phyloP scores from a whole-genome alignment of 2,329 filamentous ascomycete genomes.

The Microdochium bolleyi region DNA sequence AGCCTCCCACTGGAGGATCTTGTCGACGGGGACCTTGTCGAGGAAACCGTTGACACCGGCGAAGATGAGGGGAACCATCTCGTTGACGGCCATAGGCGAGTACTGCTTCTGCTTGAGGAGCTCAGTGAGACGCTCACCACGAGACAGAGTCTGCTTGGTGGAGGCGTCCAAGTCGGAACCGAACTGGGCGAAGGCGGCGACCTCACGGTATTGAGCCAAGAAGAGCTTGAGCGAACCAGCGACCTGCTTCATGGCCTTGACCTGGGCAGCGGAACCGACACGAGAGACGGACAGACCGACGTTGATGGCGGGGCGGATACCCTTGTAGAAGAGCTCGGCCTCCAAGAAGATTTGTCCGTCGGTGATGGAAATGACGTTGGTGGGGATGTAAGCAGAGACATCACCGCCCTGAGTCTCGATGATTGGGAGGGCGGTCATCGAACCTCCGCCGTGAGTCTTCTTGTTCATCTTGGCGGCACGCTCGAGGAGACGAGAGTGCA shows the following conservation, averaged over 20 bases:
- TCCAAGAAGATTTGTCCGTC: conserved; percentile 99
- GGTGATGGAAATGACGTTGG: conserved; percentile 99
- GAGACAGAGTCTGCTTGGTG: conserved; percentile 95
- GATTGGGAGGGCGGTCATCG: conserved; percentile 86
- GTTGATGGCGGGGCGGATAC: conserved; percentile 99
- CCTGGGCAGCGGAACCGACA: conserved; percentile 98
- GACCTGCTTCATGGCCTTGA: conserved; percentile 99
- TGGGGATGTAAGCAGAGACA: conserved; percentile 99
- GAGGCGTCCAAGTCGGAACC: conserved; percentile 98
- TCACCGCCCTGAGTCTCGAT: conserved; percentile 99
- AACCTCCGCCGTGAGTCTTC: conserved; percentile 63
- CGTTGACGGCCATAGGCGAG: conserved; percentile 95
- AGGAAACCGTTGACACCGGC: conserved; percentile 98
- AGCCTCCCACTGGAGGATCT: conserved; percentile 88
- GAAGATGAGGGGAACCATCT: conserved; percentile 99
- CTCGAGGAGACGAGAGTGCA: conserved; percentile 98
- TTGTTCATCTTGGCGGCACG: conserved; percentile 99
- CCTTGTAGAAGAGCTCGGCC: conserved; percentile 99
- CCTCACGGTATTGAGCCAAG: conserved; percentile 99
- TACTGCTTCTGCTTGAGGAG: conserved; percentile 99
- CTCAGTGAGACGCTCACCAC: conserved; percentile 98
- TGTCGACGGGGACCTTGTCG: conserved; percentile 79
- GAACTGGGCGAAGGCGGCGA: conserved; percentile 99
- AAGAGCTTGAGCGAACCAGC: conserved; percentile 99
- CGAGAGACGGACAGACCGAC: conserved; percentile 99